Percentiles rank a stretch among this genome's conserved stretches.
These are phyloP conservation scores for Serendipita sp. DNA, from an alignment of 768 basidiomycete genomes.

Conservation along the genomic window DNA sequence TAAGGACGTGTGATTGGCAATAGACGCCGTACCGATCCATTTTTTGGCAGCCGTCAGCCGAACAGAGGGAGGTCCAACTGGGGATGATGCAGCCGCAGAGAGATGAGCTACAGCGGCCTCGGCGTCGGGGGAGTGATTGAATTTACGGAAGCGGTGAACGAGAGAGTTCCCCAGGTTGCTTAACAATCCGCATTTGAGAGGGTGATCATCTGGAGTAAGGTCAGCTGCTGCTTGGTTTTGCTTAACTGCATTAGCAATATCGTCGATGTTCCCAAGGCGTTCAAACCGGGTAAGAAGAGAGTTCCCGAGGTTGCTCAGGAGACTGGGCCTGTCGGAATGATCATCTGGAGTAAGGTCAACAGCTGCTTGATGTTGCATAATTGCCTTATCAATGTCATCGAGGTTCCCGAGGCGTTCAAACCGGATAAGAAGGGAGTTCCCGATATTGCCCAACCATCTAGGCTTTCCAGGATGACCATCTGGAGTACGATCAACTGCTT, in stretches of 20 bases:
- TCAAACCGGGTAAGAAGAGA: not conserved
- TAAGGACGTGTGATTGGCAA: not conserved
- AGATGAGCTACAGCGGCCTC: not conserved
- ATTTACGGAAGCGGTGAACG: not conserved
- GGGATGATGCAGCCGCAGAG: not conserved
- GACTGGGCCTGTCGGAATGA: not conserved
- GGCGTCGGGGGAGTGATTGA: not conserved
- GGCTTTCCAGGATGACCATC: slow-evolving; percentile 9
- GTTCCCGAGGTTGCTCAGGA: not conserved
- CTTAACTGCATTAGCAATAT: not conserved
- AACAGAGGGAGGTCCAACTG: not conserved
- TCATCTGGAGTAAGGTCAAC: slow-evolving; percentile 8
- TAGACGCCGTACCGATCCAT: not conserved
- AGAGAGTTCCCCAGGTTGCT: not conserved
- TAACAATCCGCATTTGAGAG: not conserved
- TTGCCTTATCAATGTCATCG: slow-evolving; percentile 11
- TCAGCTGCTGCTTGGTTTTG: not conserved
- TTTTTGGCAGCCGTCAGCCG: not conserved
- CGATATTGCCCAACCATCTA: slow-evolving; percentile 7
- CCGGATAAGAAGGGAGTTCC: slow-evolving; percentile 3
- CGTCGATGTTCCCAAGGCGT: not conserved
- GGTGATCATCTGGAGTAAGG: not conserved
- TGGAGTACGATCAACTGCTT: slow-evolving; percentile 9
- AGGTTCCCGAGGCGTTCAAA: slow-evolving; percentile 10
- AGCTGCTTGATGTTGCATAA: not conserved